These are phyloP conservation scores for Curvularia spicifera DNA, from an alignment of 2,329 filamentous ascomycete genomes.

Conservation along the genomic window DNA sequence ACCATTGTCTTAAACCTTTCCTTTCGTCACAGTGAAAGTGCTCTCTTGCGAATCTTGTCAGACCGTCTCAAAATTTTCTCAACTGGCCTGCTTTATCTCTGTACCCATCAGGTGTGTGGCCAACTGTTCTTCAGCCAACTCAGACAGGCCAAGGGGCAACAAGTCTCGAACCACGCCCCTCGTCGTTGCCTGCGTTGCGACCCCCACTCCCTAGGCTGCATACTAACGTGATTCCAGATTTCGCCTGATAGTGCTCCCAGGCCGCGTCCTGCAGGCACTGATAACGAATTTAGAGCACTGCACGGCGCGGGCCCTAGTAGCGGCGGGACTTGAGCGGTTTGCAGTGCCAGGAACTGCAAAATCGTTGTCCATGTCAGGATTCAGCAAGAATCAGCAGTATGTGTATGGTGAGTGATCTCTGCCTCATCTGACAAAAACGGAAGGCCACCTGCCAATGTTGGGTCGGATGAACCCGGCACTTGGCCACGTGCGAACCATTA, in stretches of 20 bases:
- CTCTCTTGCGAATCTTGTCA: constrained; percentile 7
- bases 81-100: constrained; percentile 46
- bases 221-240: constrained; percentile 31
- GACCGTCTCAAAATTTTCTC: constrained; percentile 38
- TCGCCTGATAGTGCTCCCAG: constrained; percentile 45
- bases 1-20: constrained; percentile 31
- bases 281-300: constrained; percentile 36
- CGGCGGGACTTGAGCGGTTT: constrained; percentile 60
- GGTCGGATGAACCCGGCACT: constrained; percentile 44
- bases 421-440: constrained; percentile 50
- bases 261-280: constrained; percentile 38
- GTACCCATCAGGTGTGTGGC: constrained; percentile 47
- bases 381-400: constrained; percentile 76
- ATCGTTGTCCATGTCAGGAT: constrained; percentile 79
- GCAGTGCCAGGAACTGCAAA: constrained; percentile 45
- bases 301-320: constrained; percentile 39
- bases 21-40: constrained; percentile 21
- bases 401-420: constrained; percentile 75
- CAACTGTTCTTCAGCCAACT: constrained; percentile 18
- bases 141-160: constrained; percentile 20
- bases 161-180: constrained; percentile 18
- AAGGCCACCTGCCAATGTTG: constrained; percentile 46
- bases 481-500: constrained; percentile 48
- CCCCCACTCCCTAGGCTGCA: constrained; percentile 34
- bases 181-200: constrained; percentile 38